phyloP scores from a whole-genome alignment of 768 basidiomycete genomes.

The Strobilomyces echinocephalus region DNA sequence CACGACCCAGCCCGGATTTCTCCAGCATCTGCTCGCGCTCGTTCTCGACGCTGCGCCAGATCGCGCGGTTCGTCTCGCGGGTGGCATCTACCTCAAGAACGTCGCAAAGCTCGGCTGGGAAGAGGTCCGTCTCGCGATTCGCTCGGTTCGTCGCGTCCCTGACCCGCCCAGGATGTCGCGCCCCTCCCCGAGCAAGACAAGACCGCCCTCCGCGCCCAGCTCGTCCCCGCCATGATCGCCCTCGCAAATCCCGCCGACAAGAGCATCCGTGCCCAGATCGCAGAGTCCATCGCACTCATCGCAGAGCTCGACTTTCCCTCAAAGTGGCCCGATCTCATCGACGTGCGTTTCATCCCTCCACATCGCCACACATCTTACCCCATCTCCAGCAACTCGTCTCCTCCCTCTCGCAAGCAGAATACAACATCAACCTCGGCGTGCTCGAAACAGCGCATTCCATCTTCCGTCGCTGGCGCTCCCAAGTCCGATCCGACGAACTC shows the following conservation, averaged over 20 bases:
- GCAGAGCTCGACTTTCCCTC: conserved; percentile 89
- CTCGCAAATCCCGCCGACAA: conserved; percentile 74
- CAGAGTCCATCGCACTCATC: conserved; percentile 88
- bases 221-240: conserved; percentile 89
- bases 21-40: conserved; percentile 71
- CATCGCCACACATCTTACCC: conserved; percentile 13
- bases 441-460: conserved; percentile 95
- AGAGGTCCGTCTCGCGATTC: conserved; percentile 51
- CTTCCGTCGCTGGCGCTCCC: conserved; percentile 89
- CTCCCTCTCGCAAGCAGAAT: conserved; percentile 77
- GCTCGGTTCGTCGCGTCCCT: neutral
- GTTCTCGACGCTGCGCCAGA: conserved; percentile 64
- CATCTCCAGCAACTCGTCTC: conserved; percentile 73
- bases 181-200: conserved; percentile 73
- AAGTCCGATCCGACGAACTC: conserved; percentile 80
- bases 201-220: conserved; percentile 59
- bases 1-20: conserved; percentile 73
- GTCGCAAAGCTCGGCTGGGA: conserved; percentile 83
- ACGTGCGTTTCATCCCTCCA: conserved; percentile 51
- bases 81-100: conserved; percentile 91
- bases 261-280: conserved; percentile 75
- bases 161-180: conserved; percentile 53
- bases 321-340: conserved; percentile 84
- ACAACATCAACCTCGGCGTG: conserved; percentile 83
- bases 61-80: conserved; percentile 73